Conservation (phyloP, 2,329 filamentous ascomycete genomes). For the Alternaria infectoria region DNA sequence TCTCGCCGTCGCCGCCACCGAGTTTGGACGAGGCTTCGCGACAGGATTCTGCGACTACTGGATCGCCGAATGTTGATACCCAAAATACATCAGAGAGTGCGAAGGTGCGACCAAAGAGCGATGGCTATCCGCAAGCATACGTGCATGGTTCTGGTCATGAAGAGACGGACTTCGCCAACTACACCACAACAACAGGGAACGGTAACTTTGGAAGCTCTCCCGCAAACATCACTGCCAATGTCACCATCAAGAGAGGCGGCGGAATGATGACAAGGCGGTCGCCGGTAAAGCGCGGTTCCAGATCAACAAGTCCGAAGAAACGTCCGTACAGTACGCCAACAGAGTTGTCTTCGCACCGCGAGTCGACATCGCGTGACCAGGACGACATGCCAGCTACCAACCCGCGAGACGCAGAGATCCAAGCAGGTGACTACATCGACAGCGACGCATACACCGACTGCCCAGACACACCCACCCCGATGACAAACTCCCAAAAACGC, state of each 20-base stretch:
- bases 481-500: conserved; percentile 21
- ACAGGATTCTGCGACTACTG: conserved; percentile 4
- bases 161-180: neutral
- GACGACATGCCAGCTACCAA: neutral
- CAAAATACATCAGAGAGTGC: neutral
- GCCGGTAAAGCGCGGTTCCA: conserved; percentile 5
- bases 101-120: neutral
- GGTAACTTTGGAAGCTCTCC: neutral
- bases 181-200: neutral
- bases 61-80: neutral
- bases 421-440: neutral
- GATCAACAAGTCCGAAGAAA: conserved; percentile 4
- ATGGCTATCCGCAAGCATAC: neutral
- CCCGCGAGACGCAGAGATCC: neutral
- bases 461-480: conserved; percentile 31
- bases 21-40: conserved; percentile 14
- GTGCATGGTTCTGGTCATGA: neutral
- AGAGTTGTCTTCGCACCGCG: neutral
- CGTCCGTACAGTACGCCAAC: conserved; percentile 2
- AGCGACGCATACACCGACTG: neutral
- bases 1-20: conserved; percentile 34
- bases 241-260: conserved; percentile 8
- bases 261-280: neutral
- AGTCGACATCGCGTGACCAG: neutral
- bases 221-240: neutral